Base-by-base conservation (phyloP, 1,284 basidiomycete genomes). In the Mrakiaceae sp. region DNA sequence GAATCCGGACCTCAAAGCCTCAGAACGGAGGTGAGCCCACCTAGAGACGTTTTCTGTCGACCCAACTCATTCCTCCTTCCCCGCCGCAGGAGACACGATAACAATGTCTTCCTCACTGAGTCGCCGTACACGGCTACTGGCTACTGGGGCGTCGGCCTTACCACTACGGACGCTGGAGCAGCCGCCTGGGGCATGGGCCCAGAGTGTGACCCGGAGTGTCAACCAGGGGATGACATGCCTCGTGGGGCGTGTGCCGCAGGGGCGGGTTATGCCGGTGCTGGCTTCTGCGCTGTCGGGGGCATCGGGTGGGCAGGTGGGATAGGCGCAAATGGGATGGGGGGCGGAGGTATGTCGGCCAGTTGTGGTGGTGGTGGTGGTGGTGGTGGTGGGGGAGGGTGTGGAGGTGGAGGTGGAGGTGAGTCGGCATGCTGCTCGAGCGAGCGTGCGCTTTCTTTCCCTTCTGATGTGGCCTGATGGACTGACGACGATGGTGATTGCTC, bases 361-460 rank as follows among this genome's bases (percentile, higher is more conserved):
- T 58, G 53, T 16, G 52, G 58, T 61, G 62, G 57, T 40, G 57
- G 57, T 48, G 58, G 52, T 0, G 56, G 53, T 16, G 52, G 58
- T 61, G 62, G 57, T 40, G 57, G 57, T 48, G 58, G 52, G 0
- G 50, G 57, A 4, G 57, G 42, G 46, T 39, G 39, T 3, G 62
- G 53, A n/a, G 62, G 58, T n/a, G 50, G 42, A 39, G 53, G 52
- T 12, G 58, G 39, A 59, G 58, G 16, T 59, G 44, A 59, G 58
- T 12, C 9, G 6, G 27, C 27, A 27, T 27, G 27, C 27, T 27
- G 27, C 27, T 27, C 27, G 27, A 27, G 27, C 27, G 27, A 27
- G 27, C 27, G 27, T 27, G 27, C 27, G 27, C 27, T 27, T 44
- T 44, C 6, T 14, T 6, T 7, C 8, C 5, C 8, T 44, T 44